Evolutionary conservation across 2,329 filamentous ascomycete genomes (phyloP), one percentile per base, ranked within the genome.

Genomic region (Penicillium sp.): DNA sequence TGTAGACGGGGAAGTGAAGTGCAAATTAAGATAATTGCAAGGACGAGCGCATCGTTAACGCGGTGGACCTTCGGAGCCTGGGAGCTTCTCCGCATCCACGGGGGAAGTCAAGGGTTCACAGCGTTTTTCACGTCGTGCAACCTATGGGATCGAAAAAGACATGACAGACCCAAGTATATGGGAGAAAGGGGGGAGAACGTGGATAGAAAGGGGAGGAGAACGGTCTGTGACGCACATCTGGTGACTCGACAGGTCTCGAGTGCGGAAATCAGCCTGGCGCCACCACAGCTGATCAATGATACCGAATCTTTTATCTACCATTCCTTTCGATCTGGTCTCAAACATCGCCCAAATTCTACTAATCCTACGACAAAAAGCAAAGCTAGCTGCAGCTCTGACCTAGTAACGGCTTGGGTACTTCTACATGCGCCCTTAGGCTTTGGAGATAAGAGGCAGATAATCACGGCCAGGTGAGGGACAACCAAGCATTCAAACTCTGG

Each of bases 151-250:
- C 54, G 36, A 42, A 38, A 47, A 43, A 47, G 52, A 56, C 65
- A 67, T 68, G 52, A 42, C 63, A 47, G 6, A n/a, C 31, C 10
- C 41, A 18, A 42, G 28, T 42, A 29, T 24, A 38, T 34, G 33
- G 28, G 29, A 46, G 26, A 36, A 57, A 34, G 39, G 41, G 44
- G 45, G 51, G 47, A 52, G 53, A 57, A 47, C 49, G 52, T 54
- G 52, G 53, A 57, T 21, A 26, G 54, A 54, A 56, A 47, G 47
- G 43, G 54, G 53, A 57, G 54, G 53, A 56, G 53, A 53, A 44
- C 41, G 54, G 60, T 66, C 64, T 69, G 72, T 74, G 72, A 74
- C 72, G 72, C 72, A 74, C 64, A 66, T 65, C 68, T 65, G 68
- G 69, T 74, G 72, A 74, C 72, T 74, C 69, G 69, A 68, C 53